Conservation (phyloP, 768 basidiomycete species). For the Xerocomellus chrysenteron region DNA sequence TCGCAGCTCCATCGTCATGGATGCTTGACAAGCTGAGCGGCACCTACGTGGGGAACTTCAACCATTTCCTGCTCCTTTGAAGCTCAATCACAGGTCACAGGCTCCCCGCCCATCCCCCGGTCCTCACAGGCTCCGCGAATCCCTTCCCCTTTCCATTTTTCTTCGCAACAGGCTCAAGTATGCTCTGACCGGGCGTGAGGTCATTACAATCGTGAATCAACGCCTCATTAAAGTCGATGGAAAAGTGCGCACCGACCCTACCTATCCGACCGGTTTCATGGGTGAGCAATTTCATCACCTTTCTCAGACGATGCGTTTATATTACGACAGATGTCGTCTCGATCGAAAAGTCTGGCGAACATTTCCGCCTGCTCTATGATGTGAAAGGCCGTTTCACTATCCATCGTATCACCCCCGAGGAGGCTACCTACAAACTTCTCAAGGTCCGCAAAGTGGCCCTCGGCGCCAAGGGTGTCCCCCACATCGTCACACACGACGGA, state of each 20-base stretch:
- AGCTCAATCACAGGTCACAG: constrained; percentile 39
- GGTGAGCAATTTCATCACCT: constrained; percentile 49
- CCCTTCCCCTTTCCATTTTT: constrained; percentile 94
- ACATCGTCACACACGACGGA: constrained; percentile 98
- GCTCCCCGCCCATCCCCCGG: constrained; percentile 97
- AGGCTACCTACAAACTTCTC: constrained; percentile 94
- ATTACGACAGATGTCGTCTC: constrained; percentile 78
- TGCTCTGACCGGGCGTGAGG: constrained; percentile 95
- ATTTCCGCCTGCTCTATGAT: constrained; percentile 99
- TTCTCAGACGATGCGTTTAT: not conserved
- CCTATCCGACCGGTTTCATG: constrained; percentile 97
- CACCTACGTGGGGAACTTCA: constrained; percentile 68
- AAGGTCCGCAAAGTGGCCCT: constrained; percentile 91
- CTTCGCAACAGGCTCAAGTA: constrained; percentile 99
- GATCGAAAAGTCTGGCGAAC: constrained; percentile 97
- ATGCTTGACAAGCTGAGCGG: constrained; percentile 99
- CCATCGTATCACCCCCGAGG: constrained; percentile 98
- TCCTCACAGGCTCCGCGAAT: constrained; percentile 99
- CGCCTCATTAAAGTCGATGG: constrained; percentile 97
- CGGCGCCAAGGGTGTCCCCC: constrained; percentile 91
- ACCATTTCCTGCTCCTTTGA: not conserved
- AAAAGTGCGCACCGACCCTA: constrained; percentile 97
- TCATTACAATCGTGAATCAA: constrained; percentile 91
- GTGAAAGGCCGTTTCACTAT: constrained; percentile 99
- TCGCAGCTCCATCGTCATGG: constrained; percentile 97